These are phyloP conservation scores for Daedalea quercina DNA, from an alignment of 768 basidiomycete species.

Conservation along the genomic window DNA sequence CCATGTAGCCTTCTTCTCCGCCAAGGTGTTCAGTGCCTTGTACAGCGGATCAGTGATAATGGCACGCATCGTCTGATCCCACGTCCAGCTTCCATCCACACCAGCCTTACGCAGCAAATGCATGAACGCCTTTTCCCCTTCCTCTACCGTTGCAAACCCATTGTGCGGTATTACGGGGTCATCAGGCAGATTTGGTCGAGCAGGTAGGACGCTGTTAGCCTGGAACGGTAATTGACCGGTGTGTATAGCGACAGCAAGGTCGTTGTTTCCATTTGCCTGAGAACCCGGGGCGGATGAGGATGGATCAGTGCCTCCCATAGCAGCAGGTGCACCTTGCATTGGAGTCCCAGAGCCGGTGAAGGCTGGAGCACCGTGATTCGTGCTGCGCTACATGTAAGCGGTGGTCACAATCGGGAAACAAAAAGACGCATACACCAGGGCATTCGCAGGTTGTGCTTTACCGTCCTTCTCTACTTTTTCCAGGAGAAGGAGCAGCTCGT, in stretches of 20 bases:
- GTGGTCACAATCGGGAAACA: no score
- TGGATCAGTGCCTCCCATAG: constrained; percentile 47
- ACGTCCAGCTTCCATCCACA: constrained; percentile 89
- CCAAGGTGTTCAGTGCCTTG: constrained; percentile 86
- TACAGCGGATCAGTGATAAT: constrained; percentile 98
- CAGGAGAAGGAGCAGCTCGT: constrained; percentile 79
- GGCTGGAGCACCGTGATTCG: constrained; percentile 10
- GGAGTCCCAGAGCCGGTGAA: constrained; percentile 8
- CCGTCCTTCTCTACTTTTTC: constrained; percentile 81
- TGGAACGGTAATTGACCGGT: constrained; percentile 55
- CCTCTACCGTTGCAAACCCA: constrained; percentile 79
- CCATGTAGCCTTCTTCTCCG: constrained; percentile 92
- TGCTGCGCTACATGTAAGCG: constrained; percentile 2
- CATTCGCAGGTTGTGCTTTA: constrained; percentile 31
- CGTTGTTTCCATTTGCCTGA: constrained; percentile 33
- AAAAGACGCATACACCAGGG: constrained; percentile 15
- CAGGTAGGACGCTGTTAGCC: constrained; percentile 55
- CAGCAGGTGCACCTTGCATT: constrained; percentile 47
- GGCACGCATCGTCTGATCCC: constrained; percentile 97
- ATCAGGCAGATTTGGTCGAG: constrained; percentile 75
- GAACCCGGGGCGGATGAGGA: constrained; percentile 34
- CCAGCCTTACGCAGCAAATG: constrained; percentile 85
- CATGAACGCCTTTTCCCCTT: constrained; percentile 92
- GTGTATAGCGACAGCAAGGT: constrained; percentile 42
- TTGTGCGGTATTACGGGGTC: constrained; percentile 87